Percentiles rank a stretch among this genome's conserved stretches.
Conservation (phyloP, 2,329 filamentous ascomycete species). For the Xylariaceae sp. region DNA sequence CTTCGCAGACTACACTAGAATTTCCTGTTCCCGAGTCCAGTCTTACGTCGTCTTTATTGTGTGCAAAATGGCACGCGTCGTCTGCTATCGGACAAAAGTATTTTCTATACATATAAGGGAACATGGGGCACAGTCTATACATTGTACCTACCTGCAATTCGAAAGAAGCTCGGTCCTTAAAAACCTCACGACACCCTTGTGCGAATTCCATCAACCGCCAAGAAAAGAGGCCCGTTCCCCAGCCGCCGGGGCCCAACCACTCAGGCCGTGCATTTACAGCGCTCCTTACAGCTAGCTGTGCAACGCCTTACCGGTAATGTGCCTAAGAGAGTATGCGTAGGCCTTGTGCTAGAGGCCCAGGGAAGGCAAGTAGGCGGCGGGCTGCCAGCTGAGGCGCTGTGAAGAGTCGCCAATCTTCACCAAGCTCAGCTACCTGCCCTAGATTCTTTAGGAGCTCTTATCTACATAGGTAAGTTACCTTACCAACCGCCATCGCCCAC, state of each 20-base stretch:
- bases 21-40: constrained; percentile 4
- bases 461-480: too few species aligned
- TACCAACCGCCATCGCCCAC: too few species aligned
- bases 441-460: too few species aligned
- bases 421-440: background rate
- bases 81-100: background rate
- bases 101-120: too few species aligned
- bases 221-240: background rate
- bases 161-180: background rate
- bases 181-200: constrained; percentile 1
- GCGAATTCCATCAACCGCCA: constrained; percentile 6
- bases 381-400: background rate
- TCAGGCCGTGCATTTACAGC: background rate
- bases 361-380: background rate
- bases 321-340: background rate
- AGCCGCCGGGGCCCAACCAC: constrained; percentile 1
- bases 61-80: background rate
- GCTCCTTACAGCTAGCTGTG: background rate
- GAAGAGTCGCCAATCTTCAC: background rate
- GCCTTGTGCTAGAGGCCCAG: background rate
- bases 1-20: background rate
- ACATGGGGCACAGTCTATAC: background rate
- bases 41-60: background rate
- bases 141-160: background rate
- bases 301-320: background rate